Evolutionary conservation across 2,329 filamentous ascomycete genomes (phyloP), one percentile per base, ranked within the genome.

Genomic region (Huntiella decipiens): DNA sequence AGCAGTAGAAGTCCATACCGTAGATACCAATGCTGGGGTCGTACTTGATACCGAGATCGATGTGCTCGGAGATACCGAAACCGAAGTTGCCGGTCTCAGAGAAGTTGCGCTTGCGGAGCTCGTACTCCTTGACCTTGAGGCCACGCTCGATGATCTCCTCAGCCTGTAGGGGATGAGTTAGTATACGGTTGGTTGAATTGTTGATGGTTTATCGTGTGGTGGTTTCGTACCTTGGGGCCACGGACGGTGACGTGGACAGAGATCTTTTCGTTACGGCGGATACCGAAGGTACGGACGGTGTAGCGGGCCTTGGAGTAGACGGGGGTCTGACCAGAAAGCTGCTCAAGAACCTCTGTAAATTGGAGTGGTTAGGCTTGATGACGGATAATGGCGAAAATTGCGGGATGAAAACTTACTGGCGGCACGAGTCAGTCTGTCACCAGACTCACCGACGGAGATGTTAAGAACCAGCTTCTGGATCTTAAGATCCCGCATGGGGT

Each of bases 221-320:
- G 37, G 10, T 15, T 33, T 41, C 53, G 55, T 62, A 66, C 63
- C 64, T 95, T 66, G 70, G 91, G 87, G 64, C 91, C 91, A 66
- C 91, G 91, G 72, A 98, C 87, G 64, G 91, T 98, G 65, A 98
- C 91, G 76, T 98, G 91, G 58, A 98, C 91, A 57, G 91, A 74
- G 64, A 98, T 98, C 83, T 95, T 96, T 70, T 98, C 91, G 82
- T 98, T 98, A 86, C 91, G 88, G 68, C 91, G 88, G 79, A 98
- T 98, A 81, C 91, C 91, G 71, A 98, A 98, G 65, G 88, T 96
- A 74, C 91, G 88, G 78, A 98, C 91, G 59, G 91, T 98, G 81
- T 96, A 98, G 65, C 91, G 85, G 68, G 91, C 91, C 83, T 98
- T 98, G 86, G 82, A 93, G 86, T 98, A 98, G 71, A 98, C 91